Percentiles rank a stretch among this genome's conserved stretches.
phyloP scores from a whole-genome alignment of 1,284 basidiomycete species.

The Boletus semigastroideus region DNA sequence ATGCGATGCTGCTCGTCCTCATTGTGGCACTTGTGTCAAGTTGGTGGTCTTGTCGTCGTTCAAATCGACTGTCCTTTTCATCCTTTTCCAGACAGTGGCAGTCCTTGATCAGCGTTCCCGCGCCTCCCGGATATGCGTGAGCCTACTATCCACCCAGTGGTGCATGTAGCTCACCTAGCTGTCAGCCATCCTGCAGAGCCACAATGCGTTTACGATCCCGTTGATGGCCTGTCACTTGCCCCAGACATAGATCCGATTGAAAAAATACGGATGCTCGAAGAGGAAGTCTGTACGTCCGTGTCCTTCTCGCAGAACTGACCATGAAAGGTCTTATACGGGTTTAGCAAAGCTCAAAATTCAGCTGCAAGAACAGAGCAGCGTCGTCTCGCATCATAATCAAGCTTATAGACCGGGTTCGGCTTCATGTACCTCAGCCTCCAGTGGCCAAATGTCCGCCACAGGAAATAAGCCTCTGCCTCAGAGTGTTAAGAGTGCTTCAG shows the following conservation, averaged over 20 bases:
- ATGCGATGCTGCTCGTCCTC: constrained; percentile 80
- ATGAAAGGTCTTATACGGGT: constrained; percentile 14
- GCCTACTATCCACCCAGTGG: constrained; percentile 28
- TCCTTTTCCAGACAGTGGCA: constrained; percentile 63
- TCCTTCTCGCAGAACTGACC: constrained; percentile 1
- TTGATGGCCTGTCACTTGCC: constrained; percentile 72
- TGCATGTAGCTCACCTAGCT: constrained; percentile 10
- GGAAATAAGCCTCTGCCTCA: constrained; percentile 7
- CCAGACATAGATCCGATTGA: constrained; percentile 73
- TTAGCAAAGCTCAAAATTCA: constrained; percentile 64
- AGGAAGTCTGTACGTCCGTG: constrained; percentile 60
- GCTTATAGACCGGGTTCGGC: constrained; percentile 22
- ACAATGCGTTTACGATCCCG: constrained; percentile 79
- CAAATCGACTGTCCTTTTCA: constrained; percentile 4
- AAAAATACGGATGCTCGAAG: constrained; percentile 73
- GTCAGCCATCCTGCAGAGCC: constrained; percentile 75
- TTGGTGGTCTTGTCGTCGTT: constrained; percentile 43
- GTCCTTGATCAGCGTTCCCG: constrained; percentile 73
- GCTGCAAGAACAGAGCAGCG: constrained; percentile 50
- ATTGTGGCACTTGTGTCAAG: constrained; percentile 81
- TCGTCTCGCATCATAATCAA: constrained; percentile 19
- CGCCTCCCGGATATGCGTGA: constrained; percentile 75
- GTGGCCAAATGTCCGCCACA: constrained; percentile 12
- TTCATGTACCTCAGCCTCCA: constrained; percentile 24
- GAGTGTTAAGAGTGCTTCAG: constrained; percentile 8